Conservation (phyloP, 108 stramenopile species). For the Phaeodactylum tricornutum region DNA sequence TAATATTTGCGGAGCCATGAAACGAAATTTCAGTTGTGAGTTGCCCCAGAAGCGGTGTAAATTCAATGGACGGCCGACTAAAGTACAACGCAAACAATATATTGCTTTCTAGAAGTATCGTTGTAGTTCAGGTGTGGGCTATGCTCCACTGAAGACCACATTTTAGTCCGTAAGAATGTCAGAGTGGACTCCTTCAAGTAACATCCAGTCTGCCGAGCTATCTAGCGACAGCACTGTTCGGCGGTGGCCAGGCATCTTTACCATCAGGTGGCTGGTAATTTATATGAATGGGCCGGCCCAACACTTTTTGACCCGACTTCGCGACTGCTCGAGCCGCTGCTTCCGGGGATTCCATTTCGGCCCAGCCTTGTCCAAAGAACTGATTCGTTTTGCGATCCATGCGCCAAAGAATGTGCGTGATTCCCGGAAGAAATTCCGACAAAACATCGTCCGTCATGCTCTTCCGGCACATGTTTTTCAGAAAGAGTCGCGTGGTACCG, state of each 20-base stretch:
- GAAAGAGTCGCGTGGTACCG: conserved; percentile 32
- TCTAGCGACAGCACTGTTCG: conserved; percentile 24
- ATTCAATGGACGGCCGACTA: too few relatives aligned
- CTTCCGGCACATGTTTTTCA: conserved; percentile 51
- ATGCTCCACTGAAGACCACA: too few relatives aligned
- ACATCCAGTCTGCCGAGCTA: too few relatives aligned
- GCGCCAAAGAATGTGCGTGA: conserved; percentile 38
- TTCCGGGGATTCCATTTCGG: conserved; percentile 55
- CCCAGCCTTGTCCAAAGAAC: conserved; percentile 47
- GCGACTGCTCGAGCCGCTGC: conserved; percentile 48
- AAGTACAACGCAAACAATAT: too few relatives aligned
- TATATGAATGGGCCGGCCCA: conserved; percentile 39
- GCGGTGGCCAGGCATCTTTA: conserved; percentile 67
- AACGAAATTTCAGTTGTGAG: too few relatives aligned
- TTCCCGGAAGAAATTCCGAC: conserved; percentile 28
- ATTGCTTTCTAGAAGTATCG: too few relatives aligned
- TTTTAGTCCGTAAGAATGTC: too few relatives aligned
- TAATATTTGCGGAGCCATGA: too few relatives aligned
- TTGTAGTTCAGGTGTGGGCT: too few relatives aligned
- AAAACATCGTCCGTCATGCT: conserved; percentile 28
- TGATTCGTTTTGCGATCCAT: conserved; percentile 18
- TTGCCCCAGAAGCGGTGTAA: too few relatives aligned
- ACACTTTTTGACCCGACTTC: conserved; percentile 24
- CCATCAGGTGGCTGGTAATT: conserved; percentile 36
- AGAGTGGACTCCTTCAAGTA: too few relatives aligned